A percentile compares a stretch with the other conserved stretches of the same genome.
These are phyloP conservation scores for Tilletia caries DNA, from an alignment of 1,284 basidiomycete species.

Conservation along the genomic window DNA sequence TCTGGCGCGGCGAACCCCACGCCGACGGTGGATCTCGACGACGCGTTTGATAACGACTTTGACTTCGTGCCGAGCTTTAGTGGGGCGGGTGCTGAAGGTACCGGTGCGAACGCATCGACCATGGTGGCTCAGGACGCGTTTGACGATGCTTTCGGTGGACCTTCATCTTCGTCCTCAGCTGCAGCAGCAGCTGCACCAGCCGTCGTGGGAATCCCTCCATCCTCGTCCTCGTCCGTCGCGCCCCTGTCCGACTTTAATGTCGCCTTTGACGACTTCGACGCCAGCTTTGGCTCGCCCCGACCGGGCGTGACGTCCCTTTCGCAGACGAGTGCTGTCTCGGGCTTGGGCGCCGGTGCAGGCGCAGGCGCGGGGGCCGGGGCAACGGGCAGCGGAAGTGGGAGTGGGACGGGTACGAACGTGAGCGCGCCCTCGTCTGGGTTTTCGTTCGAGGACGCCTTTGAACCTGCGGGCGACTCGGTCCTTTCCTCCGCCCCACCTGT, in stretches of 20 bases:
- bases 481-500: neutral
- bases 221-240: neutral
- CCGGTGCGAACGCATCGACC: too few relatives aligned
- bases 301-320: too few relatives aligned
- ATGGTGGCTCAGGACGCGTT: slow-evolving; percentile 9
- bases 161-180: neutral
- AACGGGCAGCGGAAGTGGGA: neutral
- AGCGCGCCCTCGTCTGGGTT: slow-evolving; percentile 25
- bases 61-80: slow-evolving; percentile 47
- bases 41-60: slow-evolving; percentile 46
- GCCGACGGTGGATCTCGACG: slow-evolving; percentile 35
- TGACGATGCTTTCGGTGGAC: slow-evolving; percentile 19
- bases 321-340: too few relatives aligned
- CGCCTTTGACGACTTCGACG: slow-evolving; percentile 42
- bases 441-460: slow-evolving; percentile 46
- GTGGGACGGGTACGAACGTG: neutral
- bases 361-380: too few relatives aligned
- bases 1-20: neutral
- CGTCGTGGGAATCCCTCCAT: too few relatives aligned
- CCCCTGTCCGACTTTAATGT: neutral
- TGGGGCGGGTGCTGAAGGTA: too few relatives aligned
- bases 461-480: slow-evolving; percentile 17
- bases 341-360: too few relatives aligned
- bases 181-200: neutral
- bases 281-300: slow-evolving; percentile 28